Percentiles rank a stretch among this genome's conserved stretches.
These are phyloP conservation scores for Punica granatum DNA, from an alignment of 345 rosid genomes.

Conservation along the genomic window DNA sequence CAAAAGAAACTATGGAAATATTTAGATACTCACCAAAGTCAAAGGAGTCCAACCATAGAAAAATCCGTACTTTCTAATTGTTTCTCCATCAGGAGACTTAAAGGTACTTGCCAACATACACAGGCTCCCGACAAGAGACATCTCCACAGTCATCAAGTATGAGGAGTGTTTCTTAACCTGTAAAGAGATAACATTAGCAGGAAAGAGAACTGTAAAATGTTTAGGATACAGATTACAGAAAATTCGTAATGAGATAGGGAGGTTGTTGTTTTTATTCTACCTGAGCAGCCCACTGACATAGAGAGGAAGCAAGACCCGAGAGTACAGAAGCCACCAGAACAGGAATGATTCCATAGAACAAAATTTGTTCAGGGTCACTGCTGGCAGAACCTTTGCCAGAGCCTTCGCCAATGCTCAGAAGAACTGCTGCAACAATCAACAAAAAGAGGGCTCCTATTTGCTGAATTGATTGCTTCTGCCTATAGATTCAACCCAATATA, in stretches of 20 bases:
- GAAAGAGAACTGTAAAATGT: slow-evolving; percentile 6
- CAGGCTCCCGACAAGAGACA: slow-evolving; percentile 92
- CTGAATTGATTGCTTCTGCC: slow-evolving; percentile 90
- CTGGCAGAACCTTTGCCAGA: slow-evolving; percentile 57
- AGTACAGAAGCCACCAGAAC: slow-evolving; percentile 92
- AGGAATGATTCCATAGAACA: slow-evolving; percentile 87
- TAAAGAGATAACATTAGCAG: slow-evolving; percentile 8
- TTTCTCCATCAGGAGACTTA: slow-evolving; percentile 97
- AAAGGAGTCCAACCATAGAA: slow-evolving; percentile 95
- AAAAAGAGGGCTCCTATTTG: slow-evolving; percentile 84
- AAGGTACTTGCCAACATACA: slow-evolving; percentile 73
- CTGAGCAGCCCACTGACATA: slow-evolving; percentile 99
- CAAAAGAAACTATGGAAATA: neutral
- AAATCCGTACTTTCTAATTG: slow-evolving; percentile 67
- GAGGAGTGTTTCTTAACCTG: slow-evolving; percentile 96
- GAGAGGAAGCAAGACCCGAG: slow-evolving; percentile 91
- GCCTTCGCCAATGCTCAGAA: slow-evolving; percentile 94
- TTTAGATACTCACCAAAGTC: slow-evolving; percentile 50
- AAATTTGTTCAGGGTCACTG: slow-evolving; percentile 47
- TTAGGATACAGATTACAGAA: neutral
- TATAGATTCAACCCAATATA: slow-evolving; percentile 20
- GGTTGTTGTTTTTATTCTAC: slow-evolving; percentile 19
- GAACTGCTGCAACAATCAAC: slow-evolving; percentile 83
- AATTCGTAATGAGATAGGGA: neutral
- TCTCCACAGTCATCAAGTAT: slow-evolving; percentile 93